Evolutionary conservation across 2,329 filamentous ascomycete genomes (phyloP).

Genomic region (Chaetomium strumarium): DNA sequence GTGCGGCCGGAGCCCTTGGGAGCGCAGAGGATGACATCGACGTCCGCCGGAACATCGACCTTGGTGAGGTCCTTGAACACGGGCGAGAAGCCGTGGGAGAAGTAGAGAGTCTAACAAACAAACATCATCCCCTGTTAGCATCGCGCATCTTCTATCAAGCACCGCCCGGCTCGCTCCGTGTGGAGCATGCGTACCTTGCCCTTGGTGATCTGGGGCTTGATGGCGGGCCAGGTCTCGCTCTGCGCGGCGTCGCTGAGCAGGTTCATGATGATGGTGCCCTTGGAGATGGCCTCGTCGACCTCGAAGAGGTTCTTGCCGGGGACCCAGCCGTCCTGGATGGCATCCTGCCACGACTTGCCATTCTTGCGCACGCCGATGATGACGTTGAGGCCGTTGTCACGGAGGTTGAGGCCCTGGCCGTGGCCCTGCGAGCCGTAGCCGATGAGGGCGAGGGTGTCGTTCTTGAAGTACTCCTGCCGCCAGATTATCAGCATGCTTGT

Average conservation of each 20-base stretch:
- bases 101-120: conserved; percentile 92
- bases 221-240: conserved; percentile 95
- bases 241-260: conserved; percentile 95
- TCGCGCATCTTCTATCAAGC: not conserved
- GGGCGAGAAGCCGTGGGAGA: conserved; percentile 99
- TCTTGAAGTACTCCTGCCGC: conserved; percentile 92
- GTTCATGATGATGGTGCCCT: conserved; percentile 98
- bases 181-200: conserved; percentile 73
- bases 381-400: conserved; percentile 98
- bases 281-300: conserved; percentile 89
- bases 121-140: not conserved
- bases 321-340: conserved; percentile 94
- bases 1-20: conserved; percentile 99
- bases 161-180: not conserved
- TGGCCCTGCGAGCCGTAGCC: conserved; percentile 97
- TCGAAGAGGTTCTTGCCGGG: conserved; percentile 99
- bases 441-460: conserved; percentile 98
- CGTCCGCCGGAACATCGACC: conserved; percentile 89
- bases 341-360: conserved; percentile 97
- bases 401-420: conserved; percentile 98
- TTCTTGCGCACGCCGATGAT: conserved; percentile 98
- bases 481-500: not conserved
- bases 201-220: conserved; percentile 98
- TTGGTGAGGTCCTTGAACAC: conserved; percentile 99
- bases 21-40: conserved; percentile 98